Evolutionary conservation across 2,329 filamentous ascomycete species (phyloP), one percentile per base, ranked within the genome.

Genomic region (Paraphoma chrysanthemicola): DNA sequence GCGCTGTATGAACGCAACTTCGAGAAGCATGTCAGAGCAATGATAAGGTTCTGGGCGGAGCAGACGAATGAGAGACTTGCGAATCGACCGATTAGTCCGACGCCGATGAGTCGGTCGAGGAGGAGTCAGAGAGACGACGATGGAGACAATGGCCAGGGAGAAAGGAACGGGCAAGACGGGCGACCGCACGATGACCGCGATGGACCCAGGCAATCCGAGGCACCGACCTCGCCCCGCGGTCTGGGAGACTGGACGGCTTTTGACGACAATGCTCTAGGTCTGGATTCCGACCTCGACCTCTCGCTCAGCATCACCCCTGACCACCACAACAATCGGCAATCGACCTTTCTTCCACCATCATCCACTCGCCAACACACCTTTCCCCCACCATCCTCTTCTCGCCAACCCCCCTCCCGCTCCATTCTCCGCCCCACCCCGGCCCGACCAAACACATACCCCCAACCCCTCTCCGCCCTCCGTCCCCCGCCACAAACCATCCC

Each of bases 31-130:
- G 74, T 81, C 29, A 79, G 82, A 53, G 80, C 80, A 30, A 84
- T 87, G 77, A 72, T 88, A 47, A 77, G 82, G 23, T 80, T 82
- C 57, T 88, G 86, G 85, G 67, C 77, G 11, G 80, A 82, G 14
- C 80, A 79, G 51, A 77, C 81, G 59, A 52, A 68, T 1, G 70
- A 75, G 29, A 54, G 70, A 38, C 39, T 60, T 17, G 67, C 66
- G 2, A 59, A 62, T n/a, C 56, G 70, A 44, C 53, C 61, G n/a
- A 59, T 54, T 6, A 64, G 59, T 48, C 69, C 69, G 4, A 68
- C 70, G 16, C 70, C 71, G n/a, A 60, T 48, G 9, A 60, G 53
- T 9, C 60, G 54, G 36, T 57, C 53, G 16, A 64, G 54, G 56
- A 50, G 59, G 14, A 57, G 59, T n/a, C 53, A 53, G 36, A 43